Evolutionary conservation across 2,329 filamentous ascomycete species (phyloP), one percentile per base, ranked within the genome.

Genomic region (Ascochyta rabiei): DNA sequence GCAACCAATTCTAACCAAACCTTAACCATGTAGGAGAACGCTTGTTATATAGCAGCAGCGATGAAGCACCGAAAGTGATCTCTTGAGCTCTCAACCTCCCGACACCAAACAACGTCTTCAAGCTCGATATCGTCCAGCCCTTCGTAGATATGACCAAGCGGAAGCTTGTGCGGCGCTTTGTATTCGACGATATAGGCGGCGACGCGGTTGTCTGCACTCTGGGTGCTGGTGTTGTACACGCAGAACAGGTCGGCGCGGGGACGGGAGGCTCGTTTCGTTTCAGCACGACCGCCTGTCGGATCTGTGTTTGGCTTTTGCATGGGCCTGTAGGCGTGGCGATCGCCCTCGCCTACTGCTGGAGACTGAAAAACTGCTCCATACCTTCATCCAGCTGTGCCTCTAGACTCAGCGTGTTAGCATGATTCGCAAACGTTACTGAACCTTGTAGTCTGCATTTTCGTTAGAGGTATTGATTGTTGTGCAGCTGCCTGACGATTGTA

Each of bases 141-240:
- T 19, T 70, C 50, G 30, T 76, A 74, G 45, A 83, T 76, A 57
- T 80, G 73, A 15, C 59, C 60, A 33, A 73, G 64, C 6, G 76
- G 76, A 2, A 84, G 62, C 59, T 82, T 81, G 60, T 81, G 74
- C 0, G 78, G 80, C 15, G 77, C 60, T 67, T 82, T 84, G 58
- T 81, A 80, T 65, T 83, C 75, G 24, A 69, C 67, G 31, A 75
- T 61, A 49, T 63, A 70, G 19, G 64, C 69, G 3, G 67, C 62
- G 16, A 66, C 42, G 30, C 57, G 64, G 35, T 43, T 49, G 46
- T 57, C 48, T n/a, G n/a, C n/a, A n/a, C n/a, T n/a, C n/a, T n/a
- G n/a, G 48, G 12, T 23, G 28, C 50, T 48, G 28, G 63, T 67
- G 44, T 69, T 73, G 54, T 74, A 72, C 34, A 75, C 57, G 57